Percentiles rank a stretch among this genome's conserved stretches.
Conservation (phyloP, 73 alveolate species). For the Paramecium caudatum region DNA sequence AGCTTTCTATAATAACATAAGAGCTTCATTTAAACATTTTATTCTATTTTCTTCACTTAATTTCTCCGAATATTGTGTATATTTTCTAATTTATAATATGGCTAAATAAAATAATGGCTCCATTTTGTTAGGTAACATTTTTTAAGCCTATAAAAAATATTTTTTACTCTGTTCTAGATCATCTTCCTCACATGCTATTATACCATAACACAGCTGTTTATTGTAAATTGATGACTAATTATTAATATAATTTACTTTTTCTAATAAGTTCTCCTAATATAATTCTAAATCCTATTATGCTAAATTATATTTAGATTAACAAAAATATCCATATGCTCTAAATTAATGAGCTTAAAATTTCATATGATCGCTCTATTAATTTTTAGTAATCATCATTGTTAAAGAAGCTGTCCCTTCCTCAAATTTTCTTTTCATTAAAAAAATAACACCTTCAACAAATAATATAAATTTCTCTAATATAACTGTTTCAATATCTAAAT, state of each 20-base stretch:
- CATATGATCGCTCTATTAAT: conserved; percentile 71
- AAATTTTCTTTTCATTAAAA: conserved; percentile 86
- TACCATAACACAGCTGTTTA: conserved; percentile 79
- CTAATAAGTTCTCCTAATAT: conserved; percentile 12
- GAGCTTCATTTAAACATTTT: conserved; percentile 54
- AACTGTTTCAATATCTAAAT: conserved; percentile 77
- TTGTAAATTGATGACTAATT: conserved; percentile 77
- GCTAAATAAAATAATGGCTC: conserved; percentile 73
- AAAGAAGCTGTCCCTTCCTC: conserved; percentile 84
- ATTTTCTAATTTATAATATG: conserved; percentile 26
- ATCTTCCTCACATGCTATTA: conserved; percentile 44
- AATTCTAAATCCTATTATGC: conserved; percentile 79
- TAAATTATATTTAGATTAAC: conserved; percentile 82
- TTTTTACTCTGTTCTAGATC: conserved; percentile 69
- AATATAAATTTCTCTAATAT: conserved; percentile 75
- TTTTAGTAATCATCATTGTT: conserved; percentile 76
- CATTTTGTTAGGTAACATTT: conserved; percentile 71
- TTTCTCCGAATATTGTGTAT: background rate
- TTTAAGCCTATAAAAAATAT: conserved; percentile 67
- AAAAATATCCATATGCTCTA: conserved; percentile 89
- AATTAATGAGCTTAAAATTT: conserved; percentile 79
- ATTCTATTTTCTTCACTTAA: conserved; percentile 60
- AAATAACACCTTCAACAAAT: conserved; percentile 86
- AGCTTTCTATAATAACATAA: conserved; percentile 62
- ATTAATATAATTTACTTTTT: conserved; percentile 52